These are phyloP conservation scores for Saturnispora serradocipensis DNA, from an alignment of 805 yeast genomes.

Conservation along the genomic window DNA sequence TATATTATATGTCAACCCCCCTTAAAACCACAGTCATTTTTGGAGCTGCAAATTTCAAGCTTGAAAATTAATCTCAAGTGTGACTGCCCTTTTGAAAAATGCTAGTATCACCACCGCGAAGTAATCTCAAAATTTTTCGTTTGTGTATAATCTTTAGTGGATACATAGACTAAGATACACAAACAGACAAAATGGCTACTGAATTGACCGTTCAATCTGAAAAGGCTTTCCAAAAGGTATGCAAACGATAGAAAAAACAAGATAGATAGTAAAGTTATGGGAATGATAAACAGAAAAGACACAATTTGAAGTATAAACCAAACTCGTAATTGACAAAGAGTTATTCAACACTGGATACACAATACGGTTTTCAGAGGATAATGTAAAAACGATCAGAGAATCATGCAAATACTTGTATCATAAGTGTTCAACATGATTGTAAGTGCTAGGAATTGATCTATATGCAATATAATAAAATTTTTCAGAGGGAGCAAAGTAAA, in stretches of 20 bases:
- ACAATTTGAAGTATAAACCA: too few relatives aligned
- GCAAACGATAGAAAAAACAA: conserved; percentile 22
- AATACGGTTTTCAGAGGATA: background rate
- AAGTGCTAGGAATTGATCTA: too few relatives aligned
- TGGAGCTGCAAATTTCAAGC: background rate
- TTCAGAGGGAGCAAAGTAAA: background rate
- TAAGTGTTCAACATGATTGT: too few relatives aligned
- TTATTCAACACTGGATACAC: background rate
- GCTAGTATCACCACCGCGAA: background rate
- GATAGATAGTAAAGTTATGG: background rate
- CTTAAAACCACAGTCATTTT: background rate
- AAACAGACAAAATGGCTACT: conserved; percentile 67
- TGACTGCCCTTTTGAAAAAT: background rate
- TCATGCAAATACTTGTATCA: background rate
- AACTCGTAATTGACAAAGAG: too few relatives aligned
- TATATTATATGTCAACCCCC: background rate
- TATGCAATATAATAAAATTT: too few relatives aligned
- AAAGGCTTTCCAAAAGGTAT: conserved; percentile 99
- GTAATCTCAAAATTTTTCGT: conserved; percentile 3
- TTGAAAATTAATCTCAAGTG: background rate
- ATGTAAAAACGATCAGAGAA: too few relatives aligned
- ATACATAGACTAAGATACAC: conserved; percentile 6
- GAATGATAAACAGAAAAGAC: background rate
- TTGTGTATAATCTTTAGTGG: background rate
- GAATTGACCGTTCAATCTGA: conserved; percentile 99